Conservation (phyloP, 306 rosid genomes). For the Biancaea sappan region DNA sequence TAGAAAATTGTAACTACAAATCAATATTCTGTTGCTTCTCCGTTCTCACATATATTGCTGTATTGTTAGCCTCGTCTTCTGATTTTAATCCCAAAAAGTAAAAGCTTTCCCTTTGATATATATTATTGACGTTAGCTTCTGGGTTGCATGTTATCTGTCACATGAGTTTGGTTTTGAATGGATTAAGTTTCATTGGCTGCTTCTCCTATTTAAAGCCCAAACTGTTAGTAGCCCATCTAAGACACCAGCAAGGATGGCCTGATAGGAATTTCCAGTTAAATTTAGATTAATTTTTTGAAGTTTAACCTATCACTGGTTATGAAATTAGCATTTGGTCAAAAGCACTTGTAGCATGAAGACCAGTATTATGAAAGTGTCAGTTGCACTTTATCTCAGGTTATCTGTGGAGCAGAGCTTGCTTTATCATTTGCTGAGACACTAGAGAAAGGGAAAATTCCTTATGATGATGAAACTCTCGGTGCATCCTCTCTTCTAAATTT, state of each 20-base stretch:
- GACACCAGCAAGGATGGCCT: constrained; percentile 17
- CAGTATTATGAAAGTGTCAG: neutral
- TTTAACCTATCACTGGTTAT: neutral
- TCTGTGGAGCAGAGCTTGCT: constrained; percentile 96
- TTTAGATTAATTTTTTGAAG: neutral
- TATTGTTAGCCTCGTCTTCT: too few relatives aligned
- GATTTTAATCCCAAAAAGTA: too few relatives aligned
- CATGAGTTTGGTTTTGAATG: too few relatives aligned
- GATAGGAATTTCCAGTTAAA: constrained; percentile 8
- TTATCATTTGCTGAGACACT: constrained; percentile 80
- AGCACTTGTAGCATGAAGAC: neutral
- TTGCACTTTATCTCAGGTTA: constrained; percentile 57
- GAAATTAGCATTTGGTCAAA: constrained; percentile 10
- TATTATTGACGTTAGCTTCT: too few relatives aligned
- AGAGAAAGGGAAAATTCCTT: constrained; percentile 75
- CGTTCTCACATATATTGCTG: too few relatives aligned
- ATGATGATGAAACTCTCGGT: constrained; percentile 69
- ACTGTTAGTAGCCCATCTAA: constrained; percentile 3
- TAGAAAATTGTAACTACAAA: too few relatives aligned
- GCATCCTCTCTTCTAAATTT: constrained; percentile 32
- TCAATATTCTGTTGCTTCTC: too few relatives aligned
- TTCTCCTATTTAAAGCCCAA: neutral
- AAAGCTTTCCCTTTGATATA: too few relatives aligned
- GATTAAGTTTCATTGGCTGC: too few relatives aligned
- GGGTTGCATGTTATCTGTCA: too few relatives aligned